These are phyloP conservation scores for Pythium aquatile DNA, from an alignment of 352 stramenopile species.

Conservation along the genomic window DNA sequence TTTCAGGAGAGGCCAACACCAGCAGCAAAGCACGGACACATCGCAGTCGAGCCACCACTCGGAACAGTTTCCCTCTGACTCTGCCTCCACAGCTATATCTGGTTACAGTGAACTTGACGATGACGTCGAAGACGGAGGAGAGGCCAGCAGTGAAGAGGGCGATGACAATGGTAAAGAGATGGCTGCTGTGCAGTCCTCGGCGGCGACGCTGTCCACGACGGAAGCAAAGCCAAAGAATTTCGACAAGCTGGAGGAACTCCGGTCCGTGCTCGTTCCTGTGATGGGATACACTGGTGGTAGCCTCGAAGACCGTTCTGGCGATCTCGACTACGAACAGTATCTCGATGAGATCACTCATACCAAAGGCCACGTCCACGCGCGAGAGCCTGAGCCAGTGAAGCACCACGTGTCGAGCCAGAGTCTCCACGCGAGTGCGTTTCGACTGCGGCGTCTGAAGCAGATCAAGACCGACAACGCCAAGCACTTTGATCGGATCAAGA, in stretches of 20 bases:
- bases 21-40: slow-evolving; percentile 13
- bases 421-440: slow-evolving; percentile 36
- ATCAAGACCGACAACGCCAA: slow-evolving; percentile 61
- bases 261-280: slow-evolving; percentile 31
- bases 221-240: slow-evolving; percentile 8
- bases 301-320: background rate
- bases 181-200: background rate
- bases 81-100: background rate
- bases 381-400: background rate
- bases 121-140: background rate
- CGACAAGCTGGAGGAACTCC: slow-evolving; percentile 56
- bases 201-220: background rate
- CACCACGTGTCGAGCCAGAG: background rate
- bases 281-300: slow-evolving; percentile 25
- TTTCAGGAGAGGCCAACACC: slow-evolving; percentile 23
- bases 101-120: background rate
- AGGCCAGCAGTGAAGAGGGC: background rate
- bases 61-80: background rate
- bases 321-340: slow-evolving; percentile 21
- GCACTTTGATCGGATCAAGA: slow-evolving; percentile 59
- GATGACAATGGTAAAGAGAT: background rate
- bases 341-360: slow-evolving; percentile 25
- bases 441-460: slow-evolving; percentile 50
- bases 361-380: background rate
- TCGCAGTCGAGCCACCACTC: background rate